phyloP scores from a whole-genome alignment of 345 rosid species.

The Eucalyptus pauciflora region DNA sequence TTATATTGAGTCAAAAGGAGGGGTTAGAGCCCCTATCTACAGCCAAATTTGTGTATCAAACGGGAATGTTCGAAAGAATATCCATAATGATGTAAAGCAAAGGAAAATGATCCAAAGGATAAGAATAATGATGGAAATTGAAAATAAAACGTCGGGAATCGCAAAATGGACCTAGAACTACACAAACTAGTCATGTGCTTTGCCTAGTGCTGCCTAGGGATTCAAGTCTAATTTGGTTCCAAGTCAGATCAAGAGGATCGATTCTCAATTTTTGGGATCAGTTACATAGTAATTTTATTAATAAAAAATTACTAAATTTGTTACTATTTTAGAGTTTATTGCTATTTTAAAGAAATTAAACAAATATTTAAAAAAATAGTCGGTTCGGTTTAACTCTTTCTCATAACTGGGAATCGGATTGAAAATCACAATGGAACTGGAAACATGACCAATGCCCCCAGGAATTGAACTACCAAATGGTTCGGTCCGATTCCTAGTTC shows the following conservation, averaged over 20 bases:
- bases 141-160: not conserved
- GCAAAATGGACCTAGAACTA: not conserved
- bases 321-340: no score
- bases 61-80: not conserved
- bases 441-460: no score
- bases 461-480: no score
- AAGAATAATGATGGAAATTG: not conserved
- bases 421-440: accelerated
- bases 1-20: not conserved
- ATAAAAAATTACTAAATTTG: no score
- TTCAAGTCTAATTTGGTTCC: no score
- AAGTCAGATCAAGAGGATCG: accelerated
- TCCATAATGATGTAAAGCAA: not conserved
- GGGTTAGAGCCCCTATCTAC: not conserved
- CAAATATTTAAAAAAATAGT: accelerated
- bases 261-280: no score
- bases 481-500: accelerated
- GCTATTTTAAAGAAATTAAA: no score
- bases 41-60: not conserved
- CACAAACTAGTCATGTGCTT: not conserved
- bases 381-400: accelerated
- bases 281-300: no score
- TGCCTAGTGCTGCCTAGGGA: not conserved
- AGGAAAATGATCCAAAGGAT: not conserved
- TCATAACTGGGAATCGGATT: accelerated